These are phyloP conservation scores for Lathyrus aphaca DNA, from an alignment of 306 rosid species.

Conservation along the genomic window DNA sequence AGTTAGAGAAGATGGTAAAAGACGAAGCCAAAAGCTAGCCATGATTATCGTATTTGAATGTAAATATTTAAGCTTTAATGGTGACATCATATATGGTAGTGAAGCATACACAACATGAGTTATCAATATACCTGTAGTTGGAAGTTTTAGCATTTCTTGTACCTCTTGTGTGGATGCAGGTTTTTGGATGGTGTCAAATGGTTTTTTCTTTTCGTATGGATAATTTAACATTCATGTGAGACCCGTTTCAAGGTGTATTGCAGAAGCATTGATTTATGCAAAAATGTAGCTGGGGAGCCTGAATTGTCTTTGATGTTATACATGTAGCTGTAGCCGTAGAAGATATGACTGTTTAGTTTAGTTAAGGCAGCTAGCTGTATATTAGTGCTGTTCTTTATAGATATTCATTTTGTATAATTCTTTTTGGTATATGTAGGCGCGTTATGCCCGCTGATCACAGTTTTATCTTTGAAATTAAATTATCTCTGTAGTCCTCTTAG, in stretches of 20 bases:
- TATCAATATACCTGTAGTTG: background rate
- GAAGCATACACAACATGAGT: conserved; percentile 4
- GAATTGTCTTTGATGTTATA: conserved; percentile 43
- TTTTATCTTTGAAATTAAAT: conserved; percentile 32
- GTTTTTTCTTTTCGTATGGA: conserved; percentile 6
- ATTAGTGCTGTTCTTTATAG: conserved; percentile 39
- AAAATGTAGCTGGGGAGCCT: conserved; percentile 7
- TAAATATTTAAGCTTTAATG: conserved; percentile 8
- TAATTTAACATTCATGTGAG: conserved; percentile 16
- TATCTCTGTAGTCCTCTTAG: conserved; percentile 28
- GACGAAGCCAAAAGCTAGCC: background rate
- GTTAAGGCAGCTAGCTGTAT: conserved; percentile 13
- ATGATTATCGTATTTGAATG: background rate
- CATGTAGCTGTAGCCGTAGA: conserved; percentile 38
- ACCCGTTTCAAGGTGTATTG: conserved; percentile 13
- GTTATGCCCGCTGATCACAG: conserved; percentile 30
- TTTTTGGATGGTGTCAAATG: conserved; percentile 28
- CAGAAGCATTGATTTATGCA: conserved; percentile 16
- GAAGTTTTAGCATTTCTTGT: conserved; percentile 16
- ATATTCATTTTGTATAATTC: conserved; percentile 49
- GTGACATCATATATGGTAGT: background rate
- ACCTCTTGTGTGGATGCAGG: conserved; percentile 45
- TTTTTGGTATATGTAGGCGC: conserved; percentile 37
- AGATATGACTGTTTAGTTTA: conserved; percentile 40
- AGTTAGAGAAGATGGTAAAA: background rate